Conservation (phyloP, 78 protist species). For the Speleostelium caveatum region DNA sequence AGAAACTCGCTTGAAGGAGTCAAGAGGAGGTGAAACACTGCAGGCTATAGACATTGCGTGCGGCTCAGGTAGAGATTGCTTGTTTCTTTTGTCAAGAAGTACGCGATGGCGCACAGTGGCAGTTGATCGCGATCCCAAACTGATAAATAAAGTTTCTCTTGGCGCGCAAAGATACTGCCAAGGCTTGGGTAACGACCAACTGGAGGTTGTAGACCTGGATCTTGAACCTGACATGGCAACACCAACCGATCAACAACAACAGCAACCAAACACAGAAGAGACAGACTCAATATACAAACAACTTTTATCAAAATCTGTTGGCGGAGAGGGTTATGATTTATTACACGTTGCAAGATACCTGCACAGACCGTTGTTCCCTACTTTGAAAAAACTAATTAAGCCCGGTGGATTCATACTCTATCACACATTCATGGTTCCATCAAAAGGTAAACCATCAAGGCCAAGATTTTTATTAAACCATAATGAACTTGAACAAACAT, state of each 20-base stretch:
- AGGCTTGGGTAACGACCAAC: neutral
- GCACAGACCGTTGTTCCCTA: constrained; percentile 62
- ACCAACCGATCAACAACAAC: neutral
- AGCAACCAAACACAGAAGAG: neutral
- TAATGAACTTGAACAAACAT: constrained; percentile 60
- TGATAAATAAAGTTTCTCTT: constrained; percentile 21
- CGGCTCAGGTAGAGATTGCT: constrained; percentile 78
- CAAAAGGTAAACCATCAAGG: constrained; percentile 62
- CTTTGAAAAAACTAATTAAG: neutral
- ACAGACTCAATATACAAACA: neutral
- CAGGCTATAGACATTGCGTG: constrained; percentile 76
- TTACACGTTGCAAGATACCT: constrained; percentile 79
- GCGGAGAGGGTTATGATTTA: constrained; percentile 40
- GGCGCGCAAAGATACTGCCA: neutral
- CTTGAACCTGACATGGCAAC: neutral
- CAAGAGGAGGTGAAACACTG: neutral
- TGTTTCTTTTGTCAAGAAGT: constrained; percentile 15
- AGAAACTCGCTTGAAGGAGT: neutral
- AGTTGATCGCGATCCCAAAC: constrained; percentile 46
- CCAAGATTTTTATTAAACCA: constrained; percentile 51
- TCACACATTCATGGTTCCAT: constrained; percentile 78
- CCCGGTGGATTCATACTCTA: constrained; percentile 71
- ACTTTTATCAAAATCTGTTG: neutral
- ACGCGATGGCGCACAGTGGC: constrained; percentile 4
- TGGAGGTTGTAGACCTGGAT: neutral